Conservation (phyloP, 495 filamentous ascomycete species). For the Xylaria sp. region DNA sequence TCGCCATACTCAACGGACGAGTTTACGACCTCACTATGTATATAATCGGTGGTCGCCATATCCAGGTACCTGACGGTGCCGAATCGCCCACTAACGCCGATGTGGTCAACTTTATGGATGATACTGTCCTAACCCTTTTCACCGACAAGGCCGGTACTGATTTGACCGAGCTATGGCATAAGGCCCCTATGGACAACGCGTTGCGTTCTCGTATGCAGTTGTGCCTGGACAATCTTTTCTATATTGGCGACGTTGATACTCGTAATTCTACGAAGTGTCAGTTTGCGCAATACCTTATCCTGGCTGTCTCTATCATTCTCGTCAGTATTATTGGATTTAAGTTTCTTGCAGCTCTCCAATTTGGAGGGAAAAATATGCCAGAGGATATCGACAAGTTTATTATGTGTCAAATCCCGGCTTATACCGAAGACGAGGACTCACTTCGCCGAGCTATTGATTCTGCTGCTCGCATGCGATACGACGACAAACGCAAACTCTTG, state of each 20-base stretch:
- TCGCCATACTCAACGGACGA: slow-evolving; percentile 79
- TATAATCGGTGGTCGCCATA: slow-evolving; percentile 73
- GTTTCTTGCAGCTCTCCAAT: slow-evolving; percentile 95
- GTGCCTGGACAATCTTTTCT: slow-evolving; percentile 95
- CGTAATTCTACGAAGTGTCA: slow-evolving; percentile 84
- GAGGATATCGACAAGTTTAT: slow-evolving; percentile 98
- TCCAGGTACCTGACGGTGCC: slow-evolving; percentile 61
- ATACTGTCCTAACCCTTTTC: slow-evolving; percentile 77
- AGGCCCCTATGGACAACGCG: slow-evolving; percentile 61
- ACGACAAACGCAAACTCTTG: slow-evolving; percentile 96
- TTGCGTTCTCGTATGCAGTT: slow-evolving; percentile 73
- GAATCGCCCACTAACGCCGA: slow-evolving; percentile 54
- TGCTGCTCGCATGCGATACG: slow-evolving; percentile 92
- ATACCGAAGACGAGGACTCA: slow-evolving; percentile 98
- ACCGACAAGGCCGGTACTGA: slow-evolving; percentile 76
- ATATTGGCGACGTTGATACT: slow-evolving; percentile 90
- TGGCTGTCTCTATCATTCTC: slow-evolving; percentile 86
- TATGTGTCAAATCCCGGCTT: slow-evolving; percentile 96
- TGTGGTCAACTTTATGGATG: slow-evolving; percentile 83
- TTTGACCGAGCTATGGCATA: slow-evolving; percentile 82
- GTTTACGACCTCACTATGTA: slow-evolving; percentile 96
- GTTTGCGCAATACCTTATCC: slow-evolving; percentile 89
- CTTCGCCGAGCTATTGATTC: slow-evolving; percentile 96
- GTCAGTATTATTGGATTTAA: slow-evolving; percentile 88
- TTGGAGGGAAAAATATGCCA: slow-evolving; percentile 85